Evolutionary conservation across 257 asterid species (phyloP).

Genomic region (Scutellaria barbata): DNA sequence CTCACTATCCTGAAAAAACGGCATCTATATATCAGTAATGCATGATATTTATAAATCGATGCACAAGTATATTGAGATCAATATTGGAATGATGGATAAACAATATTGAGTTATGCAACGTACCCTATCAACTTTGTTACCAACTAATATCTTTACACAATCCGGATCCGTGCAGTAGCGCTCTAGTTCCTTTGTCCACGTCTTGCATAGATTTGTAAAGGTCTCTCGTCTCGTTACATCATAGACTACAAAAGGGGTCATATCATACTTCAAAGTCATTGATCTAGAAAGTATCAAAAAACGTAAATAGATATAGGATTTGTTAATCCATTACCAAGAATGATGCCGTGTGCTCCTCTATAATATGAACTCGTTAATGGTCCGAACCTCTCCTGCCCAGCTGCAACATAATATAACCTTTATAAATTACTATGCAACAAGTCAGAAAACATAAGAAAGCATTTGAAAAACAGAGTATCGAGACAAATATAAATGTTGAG

Average conservation of each 20-base stretch:
- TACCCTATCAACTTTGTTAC: conserved; percentile 91
- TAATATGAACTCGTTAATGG: conserved; percentile 74
- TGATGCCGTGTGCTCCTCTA: conserved; percentile 91
- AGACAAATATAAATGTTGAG: background rate
- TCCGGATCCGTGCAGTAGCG: conserved; percentile 75
- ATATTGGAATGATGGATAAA: background rate
- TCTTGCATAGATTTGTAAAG: conserved; percentile 65
- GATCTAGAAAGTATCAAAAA: background rate
- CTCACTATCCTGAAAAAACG: conserved; percentile 68
- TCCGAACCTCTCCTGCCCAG: conserved; percentile 91
- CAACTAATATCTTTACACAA: conserved; percentile 76
- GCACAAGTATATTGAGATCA: background rate
- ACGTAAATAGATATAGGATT: background rate
- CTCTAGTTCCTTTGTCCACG: conserved; percentile 74
- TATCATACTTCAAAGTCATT: too few species aligned
- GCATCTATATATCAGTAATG: background rate
- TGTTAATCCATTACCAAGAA: conserved; percentile 58
- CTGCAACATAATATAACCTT: conserved; percentile 44
- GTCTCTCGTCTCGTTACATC: conserved; percentile 89
- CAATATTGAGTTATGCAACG: conserved; percentile 30
- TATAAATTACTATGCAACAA: background rate
- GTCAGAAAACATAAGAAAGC: background rate
- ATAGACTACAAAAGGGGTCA: conserved; percentile 49
- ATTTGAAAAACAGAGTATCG: background rate
- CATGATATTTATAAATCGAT: background rate